These are phyloP conservation scores for Phytophthora chlamydospora DNA, from an alignment of 352 stramenopile species.

Conservation along the genomic window DNA sequence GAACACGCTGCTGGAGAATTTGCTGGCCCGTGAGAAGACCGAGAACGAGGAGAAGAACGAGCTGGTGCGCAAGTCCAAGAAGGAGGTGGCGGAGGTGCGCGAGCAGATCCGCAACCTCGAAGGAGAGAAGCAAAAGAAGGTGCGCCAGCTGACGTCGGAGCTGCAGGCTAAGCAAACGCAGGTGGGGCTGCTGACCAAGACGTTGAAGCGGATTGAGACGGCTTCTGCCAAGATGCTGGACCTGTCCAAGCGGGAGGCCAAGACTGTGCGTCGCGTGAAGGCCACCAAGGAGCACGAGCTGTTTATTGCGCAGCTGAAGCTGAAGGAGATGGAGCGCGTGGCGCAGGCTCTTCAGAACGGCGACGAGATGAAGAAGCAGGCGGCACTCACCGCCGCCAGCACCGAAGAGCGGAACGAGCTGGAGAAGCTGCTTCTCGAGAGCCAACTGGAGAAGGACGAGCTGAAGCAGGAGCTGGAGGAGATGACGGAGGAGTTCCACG, in stretches of 20 bases:
- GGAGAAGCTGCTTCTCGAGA: slow-evolving; percentile 57
- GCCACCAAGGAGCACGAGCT: slow-evolving; percentile 73
- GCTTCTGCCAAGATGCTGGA: slow-evolving; percentile 52
- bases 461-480: slow-evolving; percentile 59
- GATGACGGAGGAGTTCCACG: slow-evolving; percentile 45
- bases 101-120: slow-evolving; percentile 66
- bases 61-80: slow-evolving; percentile 54
- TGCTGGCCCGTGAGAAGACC: slow-evolving; percentile 65
- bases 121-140: slow-evolving; percentile 63
- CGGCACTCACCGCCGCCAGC: slow-evolving; percentile 33
- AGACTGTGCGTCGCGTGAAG: slow-evolving; percentile 53
- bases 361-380: slow-evolving; percentile 42
- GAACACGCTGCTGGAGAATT: slow-evolving; percentile 58
- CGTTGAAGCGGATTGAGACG: slow-evolving; percentile 61
- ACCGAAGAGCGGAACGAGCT: slow-evolving; percentile 50
- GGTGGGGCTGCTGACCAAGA: slow-evolving; percentile 59
- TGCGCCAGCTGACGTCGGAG: slow-evolving; percentile 57
- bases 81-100: slow-evolving; percentile 60
- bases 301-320: slow-evolving; percentile 57
- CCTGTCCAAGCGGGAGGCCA: slow-evolving; percentile 55
- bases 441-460: slow-evolving; percentile 58
- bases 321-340: slow-evolving; percentile 69
- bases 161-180: slow-evolving; percentile 68
- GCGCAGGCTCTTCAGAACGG: slow-evolving; percentile 35
- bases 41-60: slow-evolving; percentile 66